These are phyloP conservation scores for Hymenotorrendiella dingleyae DNA, from an alignment of 2,329 filamentous ascomycete genomes.

Conservation along the genomic window DNA sequence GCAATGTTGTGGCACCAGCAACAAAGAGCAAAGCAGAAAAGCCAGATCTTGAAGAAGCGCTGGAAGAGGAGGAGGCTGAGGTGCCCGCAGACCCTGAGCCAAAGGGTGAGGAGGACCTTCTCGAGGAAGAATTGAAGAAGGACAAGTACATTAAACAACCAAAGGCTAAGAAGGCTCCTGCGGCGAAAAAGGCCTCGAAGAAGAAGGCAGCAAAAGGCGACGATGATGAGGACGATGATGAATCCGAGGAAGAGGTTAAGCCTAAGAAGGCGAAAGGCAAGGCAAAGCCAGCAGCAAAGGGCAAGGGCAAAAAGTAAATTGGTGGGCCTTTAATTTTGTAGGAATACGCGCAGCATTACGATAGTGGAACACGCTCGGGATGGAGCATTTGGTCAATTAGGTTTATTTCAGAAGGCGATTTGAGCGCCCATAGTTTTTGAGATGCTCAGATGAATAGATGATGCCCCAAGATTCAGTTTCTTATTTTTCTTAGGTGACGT, in stretches of 20 bases:
- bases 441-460: too few relatives aligned
- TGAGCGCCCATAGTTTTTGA: too few relatives aligned
- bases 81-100: conserved; percentile 47
- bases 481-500: too few relatives aligned
- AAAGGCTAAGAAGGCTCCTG: conserved; percentile 63
- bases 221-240: conserved; percentile 22
- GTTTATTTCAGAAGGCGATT: too few relatives aligned
- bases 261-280: conserved; percentile 24
- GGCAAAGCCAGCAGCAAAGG: conserved; percentile 24
- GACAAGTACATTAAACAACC: conserved; percentile 95
- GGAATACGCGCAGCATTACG: too few relatives aligned
- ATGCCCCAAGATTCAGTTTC: too few relatives aligned
- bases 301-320: too few relatives aligned
- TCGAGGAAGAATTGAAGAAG: conserved; percentile 78
- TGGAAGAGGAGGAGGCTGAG: conserved; percentile 79
- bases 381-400: too few relatives aligned
- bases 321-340: too few relatives aligned
- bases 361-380: too few relatives aligned
- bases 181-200: conserved; percentile 44
- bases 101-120: conserved; percentile 61
- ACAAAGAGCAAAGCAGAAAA: conserved; percentile 46
- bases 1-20: conserved; percentile 66
- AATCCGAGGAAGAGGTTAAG: conserved; percentile 19
- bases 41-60: conserved; percentile 91
- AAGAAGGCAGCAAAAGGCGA: conserved; percentile 28